Base-by-base conservation (phyloP, 2,329 filamentous ascomycete species). In the Penicillium glabrum region DNA sequence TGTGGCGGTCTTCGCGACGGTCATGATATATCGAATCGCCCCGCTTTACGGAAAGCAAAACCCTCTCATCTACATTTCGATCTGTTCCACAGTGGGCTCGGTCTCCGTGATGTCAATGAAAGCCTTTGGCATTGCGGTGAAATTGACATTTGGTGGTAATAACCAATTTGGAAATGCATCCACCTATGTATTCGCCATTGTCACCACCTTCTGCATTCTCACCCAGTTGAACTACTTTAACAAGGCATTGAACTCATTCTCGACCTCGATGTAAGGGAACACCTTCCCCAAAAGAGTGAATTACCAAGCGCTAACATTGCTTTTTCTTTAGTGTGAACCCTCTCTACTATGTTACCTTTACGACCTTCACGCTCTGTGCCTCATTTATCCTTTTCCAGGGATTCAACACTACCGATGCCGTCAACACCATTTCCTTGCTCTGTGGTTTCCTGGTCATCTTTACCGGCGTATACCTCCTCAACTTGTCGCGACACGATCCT, bases 151-250 rank as follows among this genome's bases (percentile, higher is more conserved):
- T 64, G 87, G 84, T 47, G 95, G 93, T 53, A 89, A 96, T 76
- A 99, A 99, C 77, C 95, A 99, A 75, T 97, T 99, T 75, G 86
- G 86, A 5, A 91, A 96, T 67, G 91, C 96, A 2, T 96, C 92
- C 49, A 99, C 96, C 58, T 99, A 99, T 69, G 93, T 97, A 61
- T 99, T 99, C 74, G 88, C 93, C 76, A 97, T 99, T 64, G 86
- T 98, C 63, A 95, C 93, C 0, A 82, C 83, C 3, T 91, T 97
- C 62, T 99, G 95, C 80, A 98, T 99, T 71, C 76, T 99, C 65
- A 97, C 93, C 9, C 95, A 99, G 81, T 98, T 99, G 95, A 99
- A 99, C 77, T 99, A 99, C 77, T 96, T 99, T 78, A 99, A 99
- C 82, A 99, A 99, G 77, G 95, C 95, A 8, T 80, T 99, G 58